Evolutionary conservation across 2,329 filamentous ascomycete species (phyloP).

Genomic region (Aspergillus fumigatus): DNA sequence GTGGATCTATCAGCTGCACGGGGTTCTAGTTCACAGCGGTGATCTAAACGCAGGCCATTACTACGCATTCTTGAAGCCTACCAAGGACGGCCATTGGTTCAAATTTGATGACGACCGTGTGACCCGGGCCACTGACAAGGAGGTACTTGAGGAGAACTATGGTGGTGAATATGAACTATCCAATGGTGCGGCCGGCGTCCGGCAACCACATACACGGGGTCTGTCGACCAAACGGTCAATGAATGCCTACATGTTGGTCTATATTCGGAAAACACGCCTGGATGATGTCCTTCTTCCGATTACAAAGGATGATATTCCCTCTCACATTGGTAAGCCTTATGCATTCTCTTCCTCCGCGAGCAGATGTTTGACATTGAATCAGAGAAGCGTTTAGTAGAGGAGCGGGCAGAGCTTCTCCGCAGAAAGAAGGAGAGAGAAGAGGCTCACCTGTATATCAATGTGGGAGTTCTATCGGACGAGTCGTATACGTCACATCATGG

Average conservation of each 20-base stretch:
- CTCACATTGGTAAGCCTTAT: conserved; percentile 65
- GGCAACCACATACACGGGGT: conserved; percentile 61
- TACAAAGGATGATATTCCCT: conserved; percentile 71
- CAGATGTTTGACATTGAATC: conserved; percentile 1
- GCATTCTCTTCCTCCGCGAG: background rate
- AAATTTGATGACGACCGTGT: conserved; percentile 97
- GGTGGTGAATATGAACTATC: conserved; percentile 72
- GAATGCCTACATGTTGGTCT: conserved; percentile 99
- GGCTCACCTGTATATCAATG: conserved; percentile 83
- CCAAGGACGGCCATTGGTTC: conserved; percentile 91
- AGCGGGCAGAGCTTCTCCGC: conserved; percentile 69
- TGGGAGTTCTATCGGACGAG: conserved; percentile 74
- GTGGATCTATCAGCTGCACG: conserved; percentile 89
- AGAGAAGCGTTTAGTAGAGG: conserved; percentile 75
- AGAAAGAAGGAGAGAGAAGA: conserved; percentile 86
- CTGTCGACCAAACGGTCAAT: conserved; percentile 64
- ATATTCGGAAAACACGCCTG: conserved; percentile 82
- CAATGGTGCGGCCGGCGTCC: conserved; percentile 54
- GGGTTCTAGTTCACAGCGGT: conserved; percentile 92
- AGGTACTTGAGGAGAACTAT: conserved; percentile 94
- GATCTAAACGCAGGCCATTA: conserved; percentile 97
- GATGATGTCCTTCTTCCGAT: conserved; percentile 76
- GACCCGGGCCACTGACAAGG: conserved; percentile 84
- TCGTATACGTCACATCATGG: conserved; percentile 78
- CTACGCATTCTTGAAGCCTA: conserved; percentile 92